phyloP scores from a whole-genome alignment of 1,284 basidiomycete species.

The Waitea zeae region DNA sequence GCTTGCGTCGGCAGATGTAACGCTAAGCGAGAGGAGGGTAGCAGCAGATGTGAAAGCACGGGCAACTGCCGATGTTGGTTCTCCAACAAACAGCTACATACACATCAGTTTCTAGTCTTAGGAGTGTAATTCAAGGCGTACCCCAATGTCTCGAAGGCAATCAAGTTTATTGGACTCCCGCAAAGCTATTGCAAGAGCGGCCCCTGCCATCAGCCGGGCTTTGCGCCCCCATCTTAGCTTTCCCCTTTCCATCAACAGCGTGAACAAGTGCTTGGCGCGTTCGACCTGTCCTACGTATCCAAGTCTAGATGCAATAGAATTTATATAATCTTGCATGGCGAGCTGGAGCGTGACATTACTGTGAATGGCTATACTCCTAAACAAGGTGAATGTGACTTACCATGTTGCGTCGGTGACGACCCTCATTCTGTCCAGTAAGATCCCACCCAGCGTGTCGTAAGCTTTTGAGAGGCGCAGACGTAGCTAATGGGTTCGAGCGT shows the following conservation, averaged over 20 bases:
- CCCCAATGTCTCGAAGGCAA: conserved; percentile 46
- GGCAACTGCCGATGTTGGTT: neutral
- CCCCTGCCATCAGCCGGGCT: conserved; percentile 47
- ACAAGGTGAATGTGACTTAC: conserved; percentile 19
- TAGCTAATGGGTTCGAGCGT: no score
- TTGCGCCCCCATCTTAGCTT: conserved; percentile 50
- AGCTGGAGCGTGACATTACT: conserved; percentile 20
- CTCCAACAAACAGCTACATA: neutral
- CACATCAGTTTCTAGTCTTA: neutral
- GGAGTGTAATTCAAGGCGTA: conserved; percentile 13
- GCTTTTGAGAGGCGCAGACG: conserved; percentile 24
- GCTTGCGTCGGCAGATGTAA: neutral
- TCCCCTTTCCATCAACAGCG: conserved; percentile 37
- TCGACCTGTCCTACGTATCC: conserved; percentile 33
- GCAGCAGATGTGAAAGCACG: neutral
- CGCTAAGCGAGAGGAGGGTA: neutral
- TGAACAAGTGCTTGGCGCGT: conserved; percentile 47
- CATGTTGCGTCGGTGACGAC: conserved; percentile 36
- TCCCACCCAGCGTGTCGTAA: conserved; percentile 28
- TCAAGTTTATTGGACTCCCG: conserved; percentile 50
- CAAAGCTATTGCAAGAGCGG: conserved; percentile 44
- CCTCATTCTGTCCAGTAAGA: conserved; percentile 41
- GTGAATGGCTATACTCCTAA: conserved; percentile 3
- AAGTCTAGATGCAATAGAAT: conserved; percentile 34
- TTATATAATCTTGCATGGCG: conserved; percentile 42